These are phyloP conservation scores for Zostera marina DNA, from an alignment of 116 monocot genomes.

Conservation along the genomic window DNA sequence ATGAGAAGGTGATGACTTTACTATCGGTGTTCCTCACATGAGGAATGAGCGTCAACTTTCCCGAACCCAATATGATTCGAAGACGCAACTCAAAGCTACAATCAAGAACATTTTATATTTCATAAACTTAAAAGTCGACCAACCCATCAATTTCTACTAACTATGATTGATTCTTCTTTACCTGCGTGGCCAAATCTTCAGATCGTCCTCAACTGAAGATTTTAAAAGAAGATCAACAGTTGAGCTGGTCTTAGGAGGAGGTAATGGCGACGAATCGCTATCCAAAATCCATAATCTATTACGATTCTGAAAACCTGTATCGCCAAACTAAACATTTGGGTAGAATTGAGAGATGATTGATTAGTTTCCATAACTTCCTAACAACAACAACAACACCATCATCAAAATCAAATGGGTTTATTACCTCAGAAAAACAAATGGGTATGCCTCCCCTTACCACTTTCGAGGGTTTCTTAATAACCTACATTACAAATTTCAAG, in stretches of 20 bases:
- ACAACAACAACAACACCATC: too few species aligned
- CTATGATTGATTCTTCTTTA: slow-evolving; percentile 5
- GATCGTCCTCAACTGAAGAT: slow-evolving; percentile 31
- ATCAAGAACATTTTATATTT: slow-evolving; percentile 1
- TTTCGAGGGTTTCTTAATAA: slow-evolving; percentile 35
- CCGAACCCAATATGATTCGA: slow-evolving; percentile 36
- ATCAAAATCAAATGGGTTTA: background rate
- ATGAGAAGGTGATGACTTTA: slow-evolving; percentile 42
- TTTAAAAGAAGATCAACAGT: slow-evolving; percentile 53
- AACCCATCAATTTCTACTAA: too few species aligned
- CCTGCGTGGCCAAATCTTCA: slow-evolving; percentile 63
- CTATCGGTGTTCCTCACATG: slow-evolving; percentile 50
- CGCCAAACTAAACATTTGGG: slow-evolving; percentile 33
- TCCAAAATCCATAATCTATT: slow-evolving; percentile 54
- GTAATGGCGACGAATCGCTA: slow-evolving; percentile 22
- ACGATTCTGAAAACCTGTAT: slow-evolving; percentile 32
- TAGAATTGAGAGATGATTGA: background rate
- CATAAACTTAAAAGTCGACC: too few species aligned
- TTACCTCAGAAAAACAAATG: slow-evolving; percentile 65
- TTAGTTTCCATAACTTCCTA: too few species aligned
- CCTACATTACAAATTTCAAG: too few species aligned
- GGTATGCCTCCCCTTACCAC: slow-evolving; percentile 44
- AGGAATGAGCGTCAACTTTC: slow-evolving; percentile 45
- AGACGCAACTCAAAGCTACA: slow-evolving; percentile 65
- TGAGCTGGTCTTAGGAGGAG: slow-evolving; percentile 29